phyloP scores from a whole-genome alignment of 2,329 filamentous ascomycete genomes.

The Xylaria multiplex region DNA sequence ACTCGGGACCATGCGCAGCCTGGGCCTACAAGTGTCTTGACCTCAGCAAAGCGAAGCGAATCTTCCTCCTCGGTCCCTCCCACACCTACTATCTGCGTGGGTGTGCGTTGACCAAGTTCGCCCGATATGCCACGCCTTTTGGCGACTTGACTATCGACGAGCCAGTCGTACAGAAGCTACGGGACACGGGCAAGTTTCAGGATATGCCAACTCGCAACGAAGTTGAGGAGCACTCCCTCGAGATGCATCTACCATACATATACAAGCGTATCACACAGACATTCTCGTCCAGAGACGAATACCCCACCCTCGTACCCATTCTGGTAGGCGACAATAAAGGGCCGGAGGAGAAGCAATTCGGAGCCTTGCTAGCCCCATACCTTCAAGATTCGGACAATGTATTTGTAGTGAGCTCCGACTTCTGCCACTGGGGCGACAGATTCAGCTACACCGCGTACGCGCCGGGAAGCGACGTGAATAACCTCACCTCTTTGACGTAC shows the following conservation, averaged over 20 bases:
- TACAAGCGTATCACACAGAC: constrained; percentile 75
- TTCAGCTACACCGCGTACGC: constrained; percentile 87
- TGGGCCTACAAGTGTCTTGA: constrained; percentile 95
- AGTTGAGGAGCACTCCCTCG: constrained; percentile 87
- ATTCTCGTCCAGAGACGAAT: constrained; percentile 61
- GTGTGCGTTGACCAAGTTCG: constrained; percentile 79
- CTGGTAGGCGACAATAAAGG: constrained; percentile 80
- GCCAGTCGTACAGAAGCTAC: constrained; percentile 62
- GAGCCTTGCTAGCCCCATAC: constrained; percentile 78
- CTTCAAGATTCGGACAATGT: constrained; percentile 78
- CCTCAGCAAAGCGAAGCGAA: constrained; percentile 80
- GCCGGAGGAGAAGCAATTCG: constrained; percentile 73
- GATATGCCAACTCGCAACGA: constrained; percentile 75
- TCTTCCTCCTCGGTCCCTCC: constrained; percentile 93
- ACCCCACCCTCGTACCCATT: constrained; percentile 83
- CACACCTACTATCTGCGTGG: constrained; percentile 85
- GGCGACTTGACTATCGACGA: constrained; percentile 75
- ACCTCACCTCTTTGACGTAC: constrained; percentile 53
- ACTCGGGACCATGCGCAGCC: constrained; percentile 90
- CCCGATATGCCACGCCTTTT: constrained; percentile 77
- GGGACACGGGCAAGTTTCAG: constrained; percentile 64
- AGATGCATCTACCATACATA: constrained; percentile 96
- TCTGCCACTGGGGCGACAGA: constrained; percentile 91
- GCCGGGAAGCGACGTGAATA: constrained; percentile 54
- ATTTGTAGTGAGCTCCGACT: constrained; percentile 93